Base-by-base conservation (phyloP, 108 stramenopile species). In the Nitzschia sp. region DNA sequence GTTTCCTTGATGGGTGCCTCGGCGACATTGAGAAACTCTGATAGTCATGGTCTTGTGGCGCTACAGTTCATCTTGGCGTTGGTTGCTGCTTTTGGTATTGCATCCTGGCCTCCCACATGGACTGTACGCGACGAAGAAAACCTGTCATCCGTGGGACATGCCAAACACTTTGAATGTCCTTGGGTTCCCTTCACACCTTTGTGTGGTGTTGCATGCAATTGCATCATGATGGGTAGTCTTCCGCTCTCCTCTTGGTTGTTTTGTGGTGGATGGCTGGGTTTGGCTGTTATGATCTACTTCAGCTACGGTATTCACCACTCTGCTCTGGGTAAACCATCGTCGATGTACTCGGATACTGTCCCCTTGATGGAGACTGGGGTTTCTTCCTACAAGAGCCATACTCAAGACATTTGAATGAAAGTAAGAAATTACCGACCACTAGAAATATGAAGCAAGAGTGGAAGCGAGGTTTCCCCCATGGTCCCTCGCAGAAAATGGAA, bases 141-240 rank as follows among this genome's bases (percentile, higher is more conserved):
- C 34, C 29, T 34, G 5, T 34, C 29, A 34, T 21, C 50, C 9
- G 43, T 21, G 42, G 51, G 29, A 2, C 53, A 37, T 24, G 56
- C 55, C 2, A 22, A 58, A n/a, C 42, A 65, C 6, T 86, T 86
- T 51, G 42, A 51, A 19, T 86, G 85, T 41, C 85, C 85, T 3
- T 64, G 40, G 29, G 79, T 86, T 11, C 85, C 85, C 37, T 5
- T 69, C 0, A 57, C 83, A 19, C 85, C 85, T 11, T 51, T 80
- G 41, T 39, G 63, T 14, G 85, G 85, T 10, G 76, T 83, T 10
- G 76, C 68, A 22, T 72, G 70, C 48, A 86, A 86, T 69, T 40
- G 70, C 9, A 67, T 72, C 39, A 80, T 86, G 74, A 80, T 82
- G 82, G 80, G 82, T 42, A 65, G 75, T n/a, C 63, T 80, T 38